These are phyloP conservation scores for Paecilomyces variotii DNA, from an alignment of 2,329 filamentous ascomycete species.

Conservation along the genomic window DNA sequence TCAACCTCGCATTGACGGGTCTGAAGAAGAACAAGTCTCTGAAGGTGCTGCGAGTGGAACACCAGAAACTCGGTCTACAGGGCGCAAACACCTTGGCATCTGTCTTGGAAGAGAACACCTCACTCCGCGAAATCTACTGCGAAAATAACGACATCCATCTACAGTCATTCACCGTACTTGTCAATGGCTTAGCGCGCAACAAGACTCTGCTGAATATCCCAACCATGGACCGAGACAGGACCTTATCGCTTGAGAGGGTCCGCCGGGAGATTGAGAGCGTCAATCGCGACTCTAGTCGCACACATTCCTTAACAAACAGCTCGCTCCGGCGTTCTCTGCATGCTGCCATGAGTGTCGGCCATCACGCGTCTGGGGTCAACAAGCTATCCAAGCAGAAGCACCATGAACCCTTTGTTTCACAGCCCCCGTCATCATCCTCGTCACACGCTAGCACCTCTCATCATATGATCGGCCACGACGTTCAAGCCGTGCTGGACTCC, in stretches of 20 bases:
- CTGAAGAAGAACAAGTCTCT: conserved; percentile 57
- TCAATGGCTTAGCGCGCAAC: conserved; percentile 62
- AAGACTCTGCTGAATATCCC: conserved; percentile 55
- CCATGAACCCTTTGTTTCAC: conserved; percentile 7
- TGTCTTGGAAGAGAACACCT: conserved; percentile 57
- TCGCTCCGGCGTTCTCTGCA: conserved; percentile 38
- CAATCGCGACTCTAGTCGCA: conserved; percentile 29
- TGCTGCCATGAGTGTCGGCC: conserved; percentile 29
- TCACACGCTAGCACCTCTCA: conserved; percentile 15
- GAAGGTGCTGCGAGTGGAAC: conserved; percentile 55
- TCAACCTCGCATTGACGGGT: conserved; percentile 58
- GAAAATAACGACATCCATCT: conserved; percentile 65
- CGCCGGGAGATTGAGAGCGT: conserved; percentile 49
- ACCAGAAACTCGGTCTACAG: conserved; percentile 61
- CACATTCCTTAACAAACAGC: conserved; percentile 24
- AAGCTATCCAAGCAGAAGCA: conserved; percentile 23
- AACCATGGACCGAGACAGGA: conserved; percentile 54
- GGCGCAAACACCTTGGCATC: conserved; percentile 62
- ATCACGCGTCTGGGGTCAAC: conserved; percentile 19
- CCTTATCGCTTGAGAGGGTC: conserved; percentile 52
- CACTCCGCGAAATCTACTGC: conserved; percentile 58
- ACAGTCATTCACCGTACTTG: conserved; percentile 61
- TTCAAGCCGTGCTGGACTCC: conserved; percentile 33
- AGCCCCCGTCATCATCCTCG: conserved; percentile 4
- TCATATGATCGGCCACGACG: conserved; percentile 27